Evolutionary conservation across 108 stramenopile species (phyloP).

Genomic region (Nitzschia sp.): DNA sequence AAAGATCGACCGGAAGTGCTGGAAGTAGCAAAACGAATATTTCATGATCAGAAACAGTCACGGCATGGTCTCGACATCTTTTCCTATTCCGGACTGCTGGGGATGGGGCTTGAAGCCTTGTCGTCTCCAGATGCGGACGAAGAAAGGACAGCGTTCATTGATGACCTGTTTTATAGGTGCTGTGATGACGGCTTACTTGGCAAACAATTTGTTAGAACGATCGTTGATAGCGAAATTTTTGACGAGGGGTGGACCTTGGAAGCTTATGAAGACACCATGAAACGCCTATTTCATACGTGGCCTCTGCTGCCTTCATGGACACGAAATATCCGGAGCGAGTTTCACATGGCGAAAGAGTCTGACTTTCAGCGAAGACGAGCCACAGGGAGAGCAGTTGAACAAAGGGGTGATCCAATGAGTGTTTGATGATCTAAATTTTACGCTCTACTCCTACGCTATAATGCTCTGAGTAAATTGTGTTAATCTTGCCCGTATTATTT

Average conservation of each 20-base stretch:
- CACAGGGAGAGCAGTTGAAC: too few species aligned
- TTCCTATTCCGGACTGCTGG: constrained; percentile 52
- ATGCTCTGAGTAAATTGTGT: too few species aligned
- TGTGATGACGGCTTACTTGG: constrained; percentile 71
- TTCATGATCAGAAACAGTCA: constrained; percentile 44
- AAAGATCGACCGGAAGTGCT: constrained; percentile 14
- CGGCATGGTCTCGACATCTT: constrained; percentile 47
- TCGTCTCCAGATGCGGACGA: constrained; percentile 25
- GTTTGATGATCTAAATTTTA: too few species aligned
- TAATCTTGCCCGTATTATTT: too few species aligned
- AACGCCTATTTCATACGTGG: constrained; percentile 46
- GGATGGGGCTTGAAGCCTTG: constrained; percentile 58
- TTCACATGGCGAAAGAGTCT: background rate
- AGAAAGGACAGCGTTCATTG: constrained; percentile 36
- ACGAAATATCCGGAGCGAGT: constrained; percentile 30
- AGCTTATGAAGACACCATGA: constrained; percentile 33
- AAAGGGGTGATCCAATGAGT: too few species aligned
- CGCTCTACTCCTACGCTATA: too few species aligned
- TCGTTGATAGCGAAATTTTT: constrained; percentile 41
- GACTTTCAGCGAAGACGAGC: background rate
- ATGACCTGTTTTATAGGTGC: constrained; percentile 48
- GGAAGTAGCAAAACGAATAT: constrained; percentile 34
- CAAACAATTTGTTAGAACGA: constrained; percentile 30
- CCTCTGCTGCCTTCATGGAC: constrained; percentile 60
- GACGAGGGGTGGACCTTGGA: constrained; percentile 52